phyloP scores from a whole-genome alignment of 2,329 filamentous ascomycete species.

The Monosporascus sp. region DNA sequence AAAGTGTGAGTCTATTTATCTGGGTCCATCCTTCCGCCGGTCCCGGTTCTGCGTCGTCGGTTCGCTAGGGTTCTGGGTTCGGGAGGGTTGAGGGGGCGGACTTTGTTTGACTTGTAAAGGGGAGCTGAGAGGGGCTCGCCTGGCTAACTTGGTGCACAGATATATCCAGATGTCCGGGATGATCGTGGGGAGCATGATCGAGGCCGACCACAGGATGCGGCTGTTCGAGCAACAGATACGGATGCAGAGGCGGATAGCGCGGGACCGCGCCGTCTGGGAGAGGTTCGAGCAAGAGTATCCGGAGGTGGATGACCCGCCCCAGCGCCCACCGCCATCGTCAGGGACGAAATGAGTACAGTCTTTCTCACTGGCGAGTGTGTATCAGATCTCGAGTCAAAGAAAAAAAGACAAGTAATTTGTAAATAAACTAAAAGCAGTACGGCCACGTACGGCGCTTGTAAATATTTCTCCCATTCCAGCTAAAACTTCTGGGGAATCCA shows the following conservation, averaged over 20 bases:
- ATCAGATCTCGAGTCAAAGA: not conserved
- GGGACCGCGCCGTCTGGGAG: conserved; percentile 64
- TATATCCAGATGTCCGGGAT: conserved; percentile 83
- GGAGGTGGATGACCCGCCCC: conserved; percentile 34
- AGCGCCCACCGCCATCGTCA: conserved; percentile 4
- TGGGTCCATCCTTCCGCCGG: not conserved
- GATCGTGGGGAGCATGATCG: conserved; percentile 72
- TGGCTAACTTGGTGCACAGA: conserved; percentile 33
- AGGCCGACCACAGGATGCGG: conserved; percentile 64
- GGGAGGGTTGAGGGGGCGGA: not conserved
- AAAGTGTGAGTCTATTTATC: conserved; percentile 57
- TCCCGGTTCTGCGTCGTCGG: not conserved
- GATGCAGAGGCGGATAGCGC: conserved; percentile 55
- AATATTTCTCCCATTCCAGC: conserved; percentile 9
- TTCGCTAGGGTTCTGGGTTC: no score
- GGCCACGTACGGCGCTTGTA: conserved; percentile 7
- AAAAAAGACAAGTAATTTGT: not conserved
- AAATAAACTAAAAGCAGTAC: not conserved
- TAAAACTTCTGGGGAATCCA: not conserved
- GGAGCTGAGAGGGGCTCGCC: not conserved
- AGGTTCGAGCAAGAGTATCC: conserved; percentile 57
- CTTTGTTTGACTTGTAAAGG: not conserved
- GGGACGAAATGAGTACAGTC: conserved; percentile 11
- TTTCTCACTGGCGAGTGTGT: not conserved
- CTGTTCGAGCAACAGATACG: conserved; percentile 62